These are phyloP conservation scores for Fusarium sp. DNA, from an alignment of 2,329 filamentous ascomycete species.

Conservation along the genomic window DNA sequence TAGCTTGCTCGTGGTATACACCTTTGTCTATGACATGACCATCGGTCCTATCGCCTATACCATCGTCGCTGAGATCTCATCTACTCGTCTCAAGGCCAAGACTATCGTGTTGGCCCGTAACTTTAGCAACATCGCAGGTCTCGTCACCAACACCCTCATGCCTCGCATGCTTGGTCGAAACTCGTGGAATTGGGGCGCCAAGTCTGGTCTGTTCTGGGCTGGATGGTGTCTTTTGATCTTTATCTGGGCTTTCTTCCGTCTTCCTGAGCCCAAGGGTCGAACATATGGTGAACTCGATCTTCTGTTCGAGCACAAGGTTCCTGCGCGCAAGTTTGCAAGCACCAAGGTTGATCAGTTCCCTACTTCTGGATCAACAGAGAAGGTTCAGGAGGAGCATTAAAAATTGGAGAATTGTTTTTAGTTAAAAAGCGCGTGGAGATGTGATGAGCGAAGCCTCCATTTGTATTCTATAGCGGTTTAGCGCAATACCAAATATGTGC, in stretches of 20 bases:
- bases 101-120: constrained; percentile 59
- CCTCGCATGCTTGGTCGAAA: constrained; percentile 60
- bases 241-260: constrained; percentile 64
- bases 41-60: constrained; percentile 79
- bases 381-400: constrained; percentile 12
- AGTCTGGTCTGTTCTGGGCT: constrained; percentile 60
- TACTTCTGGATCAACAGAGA: constrained; percentile 3
- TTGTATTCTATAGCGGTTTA: not conserved
- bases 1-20: constrained; percentile 58
- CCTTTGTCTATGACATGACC: constrained; percentile 56
- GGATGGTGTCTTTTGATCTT: constrained; percentile 58
- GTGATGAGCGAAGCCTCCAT: not conserved
- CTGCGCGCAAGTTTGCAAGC: constrained; percentile 56
- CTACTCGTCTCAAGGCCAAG: constrained; percentile 60
- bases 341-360: constrained; percentile 46
- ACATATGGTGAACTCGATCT: constrained; percentile 68
- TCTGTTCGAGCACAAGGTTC: constrained; percentile 61
- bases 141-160: constrained; percentile 60
- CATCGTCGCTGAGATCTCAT: constrained; percentile 71
- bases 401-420: not conserved
- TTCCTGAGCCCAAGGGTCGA: constrained; percentile 66
- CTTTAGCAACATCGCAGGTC: constrained; percentile 62
- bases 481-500: not conserved
- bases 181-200: constrained; percentile 61
- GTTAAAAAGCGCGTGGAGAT: not conserved